A percentile compares a stretch with the other conserved stretches of the same genome.
Conservation (phyloP, 2,329 filamentous ascomycete species). For the Westerdykella ornata region DNA sequence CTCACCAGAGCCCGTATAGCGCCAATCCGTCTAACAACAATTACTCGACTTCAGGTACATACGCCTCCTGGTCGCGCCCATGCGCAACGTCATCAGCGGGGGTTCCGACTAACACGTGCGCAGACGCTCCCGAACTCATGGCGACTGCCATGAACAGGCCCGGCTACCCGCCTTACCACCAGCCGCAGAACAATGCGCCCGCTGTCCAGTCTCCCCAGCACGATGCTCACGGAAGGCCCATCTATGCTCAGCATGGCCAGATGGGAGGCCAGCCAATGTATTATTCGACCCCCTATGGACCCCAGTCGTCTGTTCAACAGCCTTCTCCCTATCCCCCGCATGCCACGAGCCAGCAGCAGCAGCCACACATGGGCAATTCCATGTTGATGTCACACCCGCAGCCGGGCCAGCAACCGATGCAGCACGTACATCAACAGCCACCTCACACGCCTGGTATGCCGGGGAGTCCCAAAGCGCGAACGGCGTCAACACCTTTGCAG, state of each 20-base stretch:
- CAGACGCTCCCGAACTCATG: conserved; percentile 68
- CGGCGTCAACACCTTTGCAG: conserved; percentile 37
- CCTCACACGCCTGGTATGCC: conserved; percentile 53
- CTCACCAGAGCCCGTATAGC: conserved; percentile 76
- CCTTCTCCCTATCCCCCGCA: conserved; percentile 54
- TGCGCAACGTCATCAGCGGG: background rate
- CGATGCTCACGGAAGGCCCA: conserved; percentile 73
- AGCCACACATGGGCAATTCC: conserved; percentile 47
- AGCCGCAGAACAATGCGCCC: conserved; percentile 89
- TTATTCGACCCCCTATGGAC: conserved; percentile 48
- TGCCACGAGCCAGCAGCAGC: conserved; percentile 49
- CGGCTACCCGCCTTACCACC: conserved; percentile 81
- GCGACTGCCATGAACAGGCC: conserved; percentile 60
- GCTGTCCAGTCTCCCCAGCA: conserved; percentile 87
- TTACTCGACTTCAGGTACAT: conserved; percentile 65
- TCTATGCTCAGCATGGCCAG: conserved; percentile 77
- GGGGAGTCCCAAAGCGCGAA: conserved; percentile 51
- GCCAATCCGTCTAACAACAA: conserved; percentile 72
- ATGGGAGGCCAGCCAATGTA: conserved; percentile 75
- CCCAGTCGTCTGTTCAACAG: conserved; percentile 42
- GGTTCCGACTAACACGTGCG: conserved; percentile 48
- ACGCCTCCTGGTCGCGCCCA: background rate
- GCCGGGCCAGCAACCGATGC: conserved; percentile 35
- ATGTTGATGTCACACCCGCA: conserved; percentile 51
- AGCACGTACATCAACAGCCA: conserved; percentile 37